Evolutionary conservation across 768 basidiomycete species (phyloP).

Genomic region (Lactarius vividus): DNA sequence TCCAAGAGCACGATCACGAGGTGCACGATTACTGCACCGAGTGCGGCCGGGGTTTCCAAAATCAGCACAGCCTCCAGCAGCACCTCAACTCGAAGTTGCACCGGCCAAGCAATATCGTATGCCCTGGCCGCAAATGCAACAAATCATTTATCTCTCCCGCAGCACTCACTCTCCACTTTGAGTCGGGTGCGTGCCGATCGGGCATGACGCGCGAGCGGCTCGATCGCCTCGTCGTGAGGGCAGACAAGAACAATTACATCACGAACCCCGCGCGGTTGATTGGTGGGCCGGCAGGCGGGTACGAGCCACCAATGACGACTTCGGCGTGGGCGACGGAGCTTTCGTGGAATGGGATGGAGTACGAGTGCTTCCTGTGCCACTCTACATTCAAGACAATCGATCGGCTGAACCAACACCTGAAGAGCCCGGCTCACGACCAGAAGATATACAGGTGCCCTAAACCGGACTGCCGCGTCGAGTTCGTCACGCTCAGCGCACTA

Average conservation of each 20-base stretch:
- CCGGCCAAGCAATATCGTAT: slow-evolving; percentile 36
- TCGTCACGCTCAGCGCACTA: slow-evolving; percentile 15
- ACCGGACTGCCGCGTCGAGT: slow-evolving; percentile 7
- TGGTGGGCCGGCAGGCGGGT: background rate
- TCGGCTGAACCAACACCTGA: slow-evolving; percentile 59
- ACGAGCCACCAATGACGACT: background rate
- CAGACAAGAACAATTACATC: slow-evolving; percentile 8
- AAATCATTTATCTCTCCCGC: slow-evolving; percentile 49
- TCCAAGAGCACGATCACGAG: slow-evolving; percentile 24
- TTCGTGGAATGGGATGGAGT: slow-evolving; percentile 45
- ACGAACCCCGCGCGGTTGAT: slow-evolving; percentile 5
- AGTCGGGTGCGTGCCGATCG: slow-evolving; percentile 55
- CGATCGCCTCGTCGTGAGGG: slow-evolving; percentile 10
- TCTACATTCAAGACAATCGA: slow-evolving; percentile 39
- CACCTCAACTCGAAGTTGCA: slow-evolving; percentile 58
- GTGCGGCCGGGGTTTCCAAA: slow-evolving; percentile 46
- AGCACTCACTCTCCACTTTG: slow-evolving; percentile 61
- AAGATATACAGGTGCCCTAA: slow-evolving; percentile 22
- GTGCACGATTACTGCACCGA: slow-evolving; percentile 42
- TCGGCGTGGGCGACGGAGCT: slow-evolving; percentile 36
- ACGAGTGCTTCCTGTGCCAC: slow-evolving; percentile 67
- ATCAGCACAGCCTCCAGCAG: slow-evolving; percentile 39
- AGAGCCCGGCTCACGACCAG: slow-evolving; percentile 43
- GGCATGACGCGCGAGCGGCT: slow-evolving; percentile 40
- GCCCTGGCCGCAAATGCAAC: slow-evolving; percentile 45